A percentile compares a stretch with the other conserved stretches of the same genome.
These are phyloP conservation scores for Corymbia citriodora DNA, from an alignment of 441 rosid genomes.

Conservation along the genomic window DNA sequence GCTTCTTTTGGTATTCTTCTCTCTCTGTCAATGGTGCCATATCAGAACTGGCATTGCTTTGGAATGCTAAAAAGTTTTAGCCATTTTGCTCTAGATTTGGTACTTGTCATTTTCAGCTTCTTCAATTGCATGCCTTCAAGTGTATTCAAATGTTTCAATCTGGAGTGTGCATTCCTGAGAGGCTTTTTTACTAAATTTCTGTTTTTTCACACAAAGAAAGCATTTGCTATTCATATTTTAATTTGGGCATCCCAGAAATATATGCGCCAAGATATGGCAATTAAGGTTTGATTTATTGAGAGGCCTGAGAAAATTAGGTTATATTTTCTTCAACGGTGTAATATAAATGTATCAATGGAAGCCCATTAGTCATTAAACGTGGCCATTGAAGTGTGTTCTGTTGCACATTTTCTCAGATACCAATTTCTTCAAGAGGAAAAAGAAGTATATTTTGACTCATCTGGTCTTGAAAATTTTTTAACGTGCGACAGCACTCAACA, in stretches of 20 bases:
- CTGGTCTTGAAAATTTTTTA: background rate
- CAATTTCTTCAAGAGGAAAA: background rate
- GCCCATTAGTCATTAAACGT: background rate
- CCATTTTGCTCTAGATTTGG: background rate
- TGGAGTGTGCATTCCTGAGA: background rate
- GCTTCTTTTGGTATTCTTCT: constrained; percentile 61
- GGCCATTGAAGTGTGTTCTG: background rate
- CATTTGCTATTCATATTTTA: background rate
- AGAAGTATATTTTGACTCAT: background rate
- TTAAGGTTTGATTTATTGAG: background rate
- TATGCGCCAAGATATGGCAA: background rate
- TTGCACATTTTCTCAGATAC: background rate
- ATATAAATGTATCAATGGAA: background rate
- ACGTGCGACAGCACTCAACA: background rate
- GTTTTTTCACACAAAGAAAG: background rate
- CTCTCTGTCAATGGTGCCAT: constrained; percentile 6
- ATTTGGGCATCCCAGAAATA: background rate
- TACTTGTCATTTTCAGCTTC: background rate
- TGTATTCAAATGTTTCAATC: background rate
- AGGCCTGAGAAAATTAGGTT: background rate
- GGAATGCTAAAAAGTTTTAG: background rate
- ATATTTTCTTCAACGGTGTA: background rate
- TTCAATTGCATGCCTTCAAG: background rate
- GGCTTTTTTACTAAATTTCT: background rate
- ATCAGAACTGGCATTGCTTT: background rate